phyloP scores from a whole-genome alignment of 345 rosid species.

The Ceriops zippeliana region DNA sequence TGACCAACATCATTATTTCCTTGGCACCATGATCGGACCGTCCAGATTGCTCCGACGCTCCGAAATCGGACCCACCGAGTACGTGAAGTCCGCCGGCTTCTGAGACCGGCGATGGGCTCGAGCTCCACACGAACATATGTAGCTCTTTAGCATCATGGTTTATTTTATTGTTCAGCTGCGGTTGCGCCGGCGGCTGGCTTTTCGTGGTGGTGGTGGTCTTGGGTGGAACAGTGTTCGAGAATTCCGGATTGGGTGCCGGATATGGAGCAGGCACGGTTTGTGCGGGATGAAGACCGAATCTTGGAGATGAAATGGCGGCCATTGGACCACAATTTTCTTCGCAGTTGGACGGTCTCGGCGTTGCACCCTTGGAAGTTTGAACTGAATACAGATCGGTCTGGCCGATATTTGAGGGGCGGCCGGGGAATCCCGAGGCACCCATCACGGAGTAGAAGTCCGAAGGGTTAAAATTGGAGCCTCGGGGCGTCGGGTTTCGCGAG shows the following conservation, averaged over 20 bases:
- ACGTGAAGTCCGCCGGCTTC: constrained; percentile 62
- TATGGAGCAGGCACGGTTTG: constrained; percentile 58
- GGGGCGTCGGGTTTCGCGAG: constrained; percentile 42
- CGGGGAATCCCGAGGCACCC: constrained; percentile 65
- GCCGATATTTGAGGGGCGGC: constrained; percentile 75
- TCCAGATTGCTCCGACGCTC: constrained; percentile 59
- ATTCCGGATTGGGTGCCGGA: constrained; percentile 90
- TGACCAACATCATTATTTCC: constrained; percentile 85
- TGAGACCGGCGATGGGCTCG: constrained; percentile 36
- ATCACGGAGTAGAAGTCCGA: constrained; percentile 37
- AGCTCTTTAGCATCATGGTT: constrained; percentile 63
- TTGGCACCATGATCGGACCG: constrained; percentile 83
- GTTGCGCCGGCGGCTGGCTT: constrained; percentile 26
- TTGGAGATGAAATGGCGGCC: constrained; percentile 50
- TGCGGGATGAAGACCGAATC: constrained; percentile 69
- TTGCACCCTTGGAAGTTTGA: constrained; percentile 69
- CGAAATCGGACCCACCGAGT: constrained; percentile 58
- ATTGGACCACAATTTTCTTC: constrained; percentile 49
- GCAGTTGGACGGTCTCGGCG: constrained; percentile 29
- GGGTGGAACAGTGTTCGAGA: constrained; percentile 34
- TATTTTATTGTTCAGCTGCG: constrained; percentile 36
- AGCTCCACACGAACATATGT: constrained; percentile 49
- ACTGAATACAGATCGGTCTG: constrained; percentile 76
- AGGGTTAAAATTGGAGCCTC: constrained; percentile 43
- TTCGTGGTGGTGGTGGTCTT: constrained; percentile 37